Base-by-base conservation (phyloP, 202 grass and related monocot genomes). In the Saccharum hybrid region DNA sequence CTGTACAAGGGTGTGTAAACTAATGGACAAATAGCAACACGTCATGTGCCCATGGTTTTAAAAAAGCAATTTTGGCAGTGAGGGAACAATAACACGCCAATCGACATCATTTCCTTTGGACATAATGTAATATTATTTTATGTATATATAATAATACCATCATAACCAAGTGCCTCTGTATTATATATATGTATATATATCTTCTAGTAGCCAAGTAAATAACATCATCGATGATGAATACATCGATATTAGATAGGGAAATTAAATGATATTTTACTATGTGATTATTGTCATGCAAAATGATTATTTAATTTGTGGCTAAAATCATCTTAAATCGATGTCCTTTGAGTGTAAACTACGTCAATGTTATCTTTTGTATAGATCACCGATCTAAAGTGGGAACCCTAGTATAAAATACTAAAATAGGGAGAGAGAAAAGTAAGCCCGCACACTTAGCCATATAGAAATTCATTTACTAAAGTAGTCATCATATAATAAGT, bases 91-190 rank as follows among this genome's bases (percentile, higher is more conserved):
- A 72, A 13, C 83, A 73, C 66, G 41, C 64, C 52, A 77, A 82
- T 71, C 63, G 2, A 54, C 61, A 63, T 77, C 80, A 82, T 71
- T 62, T 71, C 65, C 30, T 36, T 7, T 33, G 14, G 21, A 1
- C 8, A 10, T 54, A 59, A 59, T 59, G 26, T 33, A 80, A 63
- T 75, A 26, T 5, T 23, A n/a, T n/a, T n/a, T n/a, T n/a, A 87
- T 76, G 54, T 42, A 54, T 30, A 12, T 30, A n/a, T 31, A 31
- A 31, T 31, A 31, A 31, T 31, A 11, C 41, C 41, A 43, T n/a
- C n/a, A n/a, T n/a, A n/a, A 78, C 83, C 86, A n/a, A n/a, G n/a
- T n/a, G 83, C 79, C 67, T 15, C 74, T 36, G 67, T 74, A 74
- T 62, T n/a, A n/a, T n/a, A n/a, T n/a, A n/a, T n/a, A n/a, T n/a